A percentile compares a stretch with the other conserved stretches of the same genome.
phyloP scores from a whole-genome alignment of 2,329 filamentous ascomycete genomes.

The Ophiocordyceps camponoti-saundersi region DNA sequence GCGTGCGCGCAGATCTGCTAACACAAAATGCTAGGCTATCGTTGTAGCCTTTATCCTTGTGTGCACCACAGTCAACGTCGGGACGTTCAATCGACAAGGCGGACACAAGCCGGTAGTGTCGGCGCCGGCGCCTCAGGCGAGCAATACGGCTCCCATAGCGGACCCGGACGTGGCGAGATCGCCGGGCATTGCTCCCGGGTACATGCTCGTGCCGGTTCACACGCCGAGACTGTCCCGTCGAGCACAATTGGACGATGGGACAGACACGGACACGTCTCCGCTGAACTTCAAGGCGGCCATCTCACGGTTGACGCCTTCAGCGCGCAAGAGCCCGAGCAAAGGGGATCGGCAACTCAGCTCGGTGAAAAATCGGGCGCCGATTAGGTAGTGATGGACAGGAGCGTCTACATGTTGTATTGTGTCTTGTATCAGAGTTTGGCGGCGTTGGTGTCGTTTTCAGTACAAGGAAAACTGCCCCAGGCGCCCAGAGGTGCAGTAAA shows the following conservation, averaged over 20 bases:
- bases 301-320: slow-evolving; percentile 27
- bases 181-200: slow-evolving; percentile 20
- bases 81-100: slow-evolving; percentile 19
- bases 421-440: not conserved
- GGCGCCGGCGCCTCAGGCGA: slow-evolving; percentile 3
- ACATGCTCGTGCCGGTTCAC: slow-evolving; percentile 33
- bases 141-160: slow-evolving; percentile 1
- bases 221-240: slow-evolving; percentile 27
- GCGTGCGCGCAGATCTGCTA: not conserved
- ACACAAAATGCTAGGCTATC: slow-evolving; percentile 22
- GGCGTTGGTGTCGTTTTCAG: not conserved
- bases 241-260: slow-evolving; percentile 24
- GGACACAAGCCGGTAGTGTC: slow-evolving; percentile 1
- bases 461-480: too few species aligned
- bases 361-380: slow-evolving; percentile 24
- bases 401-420: not conserved
- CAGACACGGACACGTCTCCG: slow-evolving; percentile 34
- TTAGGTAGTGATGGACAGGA: slow-evolving; percentile 12
- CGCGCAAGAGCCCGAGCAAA: slow-evolving; percentile 31
- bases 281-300: slow-evolving; percentile 23
- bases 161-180: slow-evolving; percentile 8
- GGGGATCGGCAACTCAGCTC: slow-evolving; percentile 30
- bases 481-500: too few species aligned
- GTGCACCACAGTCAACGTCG: slow-evolving; percentile 32
- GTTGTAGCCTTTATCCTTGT: slow-evolving; percentile 30